These are phyloP conservation scores for Gigaspora rosea DNA, from an alignment of 192 early-diverging fungal genomes.

Conservation along the genomic window DNA sequence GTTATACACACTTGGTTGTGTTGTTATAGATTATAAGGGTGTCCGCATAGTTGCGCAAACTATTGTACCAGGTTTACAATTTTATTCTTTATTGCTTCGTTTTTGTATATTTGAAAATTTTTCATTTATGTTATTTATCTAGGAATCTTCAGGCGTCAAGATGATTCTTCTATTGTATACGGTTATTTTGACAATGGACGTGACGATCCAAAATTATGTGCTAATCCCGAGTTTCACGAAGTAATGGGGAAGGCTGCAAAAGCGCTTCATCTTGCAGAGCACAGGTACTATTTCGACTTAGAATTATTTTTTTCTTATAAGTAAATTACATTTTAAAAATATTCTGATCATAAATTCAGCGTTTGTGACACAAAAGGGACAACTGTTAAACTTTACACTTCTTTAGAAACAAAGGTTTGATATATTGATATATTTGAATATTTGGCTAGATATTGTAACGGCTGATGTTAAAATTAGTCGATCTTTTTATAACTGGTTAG, in stretches of 20 bases:
- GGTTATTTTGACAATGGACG: conserved; percentile 85
- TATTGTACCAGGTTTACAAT: conserved; percentile 79
- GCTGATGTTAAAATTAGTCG: too few relatives aligned
- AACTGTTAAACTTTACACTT: conserved; percentile 69
- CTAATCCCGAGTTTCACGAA: conserved; percentile 76
- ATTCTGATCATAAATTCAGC: conserved; percentile 7
- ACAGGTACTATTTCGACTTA: conserved; percentile 38
- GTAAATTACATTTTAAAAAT: background rate
- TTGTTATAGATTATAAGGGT: conserved; percentile 92
- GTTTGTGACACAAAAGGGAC: conserved; percentile 70
- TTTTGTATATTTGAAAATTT: conserved; percentile 52
- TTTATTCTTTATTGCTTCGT: conserved; percentile 32
- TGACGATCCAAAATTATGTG: conserved; percentile 57
- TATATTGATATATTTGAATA: too few relatives aligned
- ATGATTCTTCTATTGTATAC: conserved; percentile 82
- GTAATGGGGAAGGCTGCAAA: conserved; percentile 71
- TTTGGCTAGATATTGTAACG: too few relatives aligned
- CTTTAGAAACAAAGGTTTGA: conserved; percentile 78
- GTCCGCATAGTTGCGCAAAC: conserved; percentile 90
- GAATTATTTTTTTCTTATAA: background rate
- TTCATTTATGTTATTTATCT: conserved; percentile 81
- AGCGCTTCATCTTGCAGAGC: conserved; percentile 77
- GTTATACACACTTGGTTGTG: conserved; percentile 87
- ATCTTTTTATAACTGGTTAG: too few relatives aligned
- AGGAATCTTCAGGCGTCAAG: conserved; percentile 69